Conservation (phyloP, 495 filamentous ascomycete species). For the Penicillium coffeae region DNA sequence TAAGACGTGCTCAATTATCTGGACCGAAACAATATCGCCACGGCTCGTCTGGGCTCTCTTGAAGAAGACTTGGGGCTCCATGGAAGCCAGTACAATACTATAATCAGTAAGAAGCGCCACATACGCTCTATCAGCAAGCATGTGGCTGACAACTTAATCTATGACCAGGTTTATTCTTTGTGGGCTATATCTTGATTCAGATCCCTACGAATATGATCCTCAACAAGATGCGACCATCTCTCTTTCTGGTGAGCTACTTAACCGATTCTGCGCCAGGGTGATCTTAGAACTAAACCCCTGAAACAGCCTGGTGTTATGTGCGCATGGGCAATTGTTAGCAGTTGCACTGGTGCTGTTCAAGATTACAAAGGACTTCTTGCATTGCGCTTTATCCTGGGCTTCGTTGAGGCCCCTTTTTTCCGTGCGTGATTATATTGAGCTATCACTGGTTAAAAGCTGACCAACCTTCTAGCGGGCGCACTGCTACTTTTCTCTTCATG, state of each 20-base stretch:
- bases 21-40: conserved; percentile 46
- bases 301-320: conserved; percentile 33
- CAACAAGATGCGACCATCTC: conserved; percentile 35
- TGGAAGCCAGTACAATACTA: conserved; percentile 32
- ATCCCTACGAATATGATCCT: conserved; percentile 22
- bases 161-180: conserved; percentile 23
- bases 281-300: background rate
- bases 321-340: conserved; percentile 42
- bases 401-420: conserved; percentile 41
- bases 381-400: conserved; percentile 38
- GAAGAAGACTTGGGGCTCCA: conserved; percentile 33
- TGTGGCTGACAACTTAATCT: background rate
- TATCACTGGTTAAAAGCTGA: too few species aligned
- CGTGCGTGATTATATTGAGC: conserved; percentile 5
- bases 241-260: conserved; percentile 43
- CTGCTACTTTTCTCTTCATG: conserved; percentile 45
- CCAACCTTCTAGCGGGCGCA: conserved; percentile 8
- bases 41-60: conserved; percentile 40
- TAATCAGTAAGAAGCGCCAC: conserved; percentile 4
- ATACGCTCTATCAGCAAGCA: too few species aligned
- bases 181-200: conserved; percentile 38
- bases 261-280: too few species aligned
- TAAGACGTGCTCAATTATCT: conserved; percentile 44
- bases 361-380: conserved; percentile 43
- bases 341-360: conserved; percentile 37